phyloP scores from a whole-genome alignment of 2,329 filamentous ascomycete species.

The Magnaporthiopsis rhizophila region DNA sequence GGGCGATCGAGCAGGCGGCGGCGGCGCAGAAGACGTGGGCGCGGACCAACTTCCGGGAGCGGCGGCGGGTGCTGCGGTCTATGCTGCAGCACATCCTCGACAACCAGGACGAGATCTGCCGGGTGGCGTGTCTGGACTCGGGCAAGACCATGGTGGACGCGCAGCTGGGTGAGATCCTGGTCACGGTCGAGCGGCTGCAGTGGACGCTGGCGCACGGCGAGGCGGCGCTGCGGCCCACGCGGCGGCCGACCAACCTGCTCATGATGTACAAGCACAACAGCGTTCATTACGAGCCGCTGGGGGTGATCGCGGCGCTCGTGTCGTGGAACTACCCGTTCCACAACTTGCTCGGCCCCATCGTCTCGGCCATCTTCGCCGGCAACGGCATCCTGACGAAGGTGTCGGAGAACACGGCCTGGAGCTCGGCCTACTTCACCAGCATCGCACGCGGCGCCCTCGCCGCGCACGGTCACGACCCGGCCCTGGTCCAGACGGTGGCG shows the following conservation, averaged over 20 bases:
- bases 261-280: slow-evolving; percentile 95
- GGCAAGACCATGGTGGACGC: slow-evolving; percentile 97
- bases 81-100: slow-evolving; percentile 78
- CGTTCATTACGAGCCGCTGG: slow-evolving; percentile 84
- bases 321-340: slow-evolving; percentile 98
- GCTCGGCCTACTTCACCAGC: slow-evolving; percentile 68
- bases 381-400: slow-evolving; percentile 91
- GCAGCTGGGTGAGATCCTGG: slow-evolving; percentile 85
- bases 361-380: slow-evolving; percentile 83
- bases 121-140: slow-evolving; percentile 80
- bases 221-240: slow-evolving; percentile 62
- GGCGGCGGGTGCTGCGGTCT: slow-evolving; percentile 71
- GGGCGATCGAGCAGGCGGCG: slow-evolving; percentile 64
- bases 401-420: slow-evolving; percentile 95
- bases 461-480: slow-evolving; percentile 73
- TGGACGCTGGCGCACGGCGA: slow-evolving; percentile 94
- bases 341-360: slow-evolving; percentile 85
- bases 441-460: slow-evolving; percentile 72
- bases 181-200: slow-evolving; percentile 86
- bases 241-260: slow-evolving; percentile 77
- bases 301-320: slow-evolving; percentile 85
- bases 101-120: slow-evolving; percentile 80
- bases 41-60: slow-evolving; percentile 66
- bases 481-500: slow-evolving; percentile 74
- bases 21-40: slow-evolving; percentile 72